Conservation (phyloP, 1,139 yeast genomes). For the Nakaseomyces bracarensis region DNA sequence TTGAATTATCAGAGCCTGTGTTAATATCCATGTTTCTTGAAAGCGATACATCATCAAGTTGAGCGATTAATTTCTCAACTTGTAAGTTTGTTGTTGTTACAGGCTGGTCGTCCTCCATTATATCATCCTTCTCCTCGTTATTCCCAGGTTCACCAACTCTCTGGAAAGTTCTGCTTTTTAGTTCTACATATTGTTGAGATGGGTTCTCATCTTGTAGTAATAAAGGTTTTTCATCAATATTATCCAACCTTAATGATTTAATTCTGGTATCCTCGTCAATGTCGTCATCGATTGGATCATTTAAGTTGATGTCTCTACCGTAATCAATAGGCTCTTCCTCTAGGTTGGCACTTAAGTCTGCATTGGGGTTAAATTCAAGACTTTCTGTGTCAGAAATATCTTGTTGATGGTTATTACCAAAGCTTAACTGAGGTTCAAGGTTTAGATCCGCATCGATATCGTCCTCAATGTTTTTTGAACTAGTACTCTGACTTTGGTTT, state of each 20-base stretch:
- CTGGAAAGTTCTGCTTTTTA: slow-evolving; percentile 1
- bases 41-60: slow-evolving; percentile 27
- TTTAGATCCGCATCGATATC: slow-evolving; percentile 4
- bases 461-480: not conserved
- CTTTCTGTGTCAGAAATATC: slow-evolving; percentile 10
- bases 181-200: not conserved
- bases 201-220: not conserved
- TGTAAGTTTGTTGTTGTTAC: slow-evolving; percentile 20
- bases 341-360: slow-evolving; percentile 11
- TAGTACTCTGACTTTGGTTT: not conserved
- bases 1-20: not conserved
- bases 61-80: slow-evolving; percentile 28
- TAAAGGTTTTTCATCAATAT: not conserved
- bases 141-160: not conserved
- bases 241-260: not conserved
- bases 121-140: not conserved
- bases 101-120: slow-evolving; percentile 9
- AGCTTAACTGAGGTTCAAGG: not conserved
- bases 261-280: not conserved
- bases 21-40: slow-evolving; percentile 20
- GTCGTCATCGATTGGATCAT: not conserved
- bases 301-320: not conserved
- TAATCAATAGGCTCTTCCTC: not conserved
- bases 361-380: slow-evolving; percentile 18
- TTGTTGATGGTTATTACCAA: not conserved